Evolutionary conservation across 371 early-diverging fungal genomes (phyloP).

Genomic region (Mucor racemosus): DNA sequence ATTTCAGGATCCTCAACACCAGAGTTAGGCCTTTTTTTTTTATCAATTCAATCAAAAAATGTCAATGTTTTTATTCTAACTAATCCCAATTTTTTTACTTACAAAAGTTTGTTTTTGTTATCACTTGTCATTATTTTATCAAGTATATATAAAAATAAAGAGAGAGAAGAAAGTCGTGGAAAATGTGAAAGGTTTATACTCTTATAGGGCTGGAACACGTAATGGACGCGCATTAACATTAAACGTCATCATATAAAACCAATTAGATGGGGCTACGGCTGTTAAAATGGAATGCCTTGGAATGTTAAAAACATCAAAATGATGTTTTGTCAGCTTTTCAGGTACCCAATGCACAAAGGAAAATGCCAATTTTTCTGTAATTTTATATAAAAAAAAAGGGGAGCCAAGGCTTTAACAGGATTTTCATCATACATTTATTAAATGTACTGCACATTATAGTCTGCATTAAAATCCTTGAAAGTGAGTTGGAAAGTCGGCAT

Average conservation of each 20-base stretch:
- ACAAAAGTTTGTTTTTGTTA: slow-evolving; percentile 32
- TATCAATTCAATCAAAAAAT: background rate
- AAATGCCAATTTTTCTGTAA: too few species aligned
- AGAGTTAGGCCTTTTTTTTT: slow-evolving; percentile 50
- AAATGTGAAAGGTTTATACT: background rate
- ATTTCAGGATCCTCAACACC: slow-evolving; percentile 44
- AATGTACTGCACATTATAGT: background rate
- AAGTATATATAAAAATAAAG: slow-evolving; percentile 6
- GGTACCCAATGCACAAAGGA: background rate
- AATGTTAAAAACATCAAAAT: background rate
- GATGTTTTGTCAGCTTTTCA: background rate
- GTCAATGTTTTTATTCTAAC: background rate
- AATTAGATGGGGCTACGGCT: slow-evolving; percentile 8
- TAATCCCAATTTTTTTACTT: slow-evolving; percentile 2
- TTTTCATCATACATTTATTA: background rate
- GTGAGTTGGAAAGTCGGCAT: background rate
- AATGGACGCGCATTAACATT: slow-evolving; percentile 10
- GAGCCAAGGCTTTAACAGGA: background rate
- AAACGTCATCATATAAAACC: slow-evolving; percentile 7
- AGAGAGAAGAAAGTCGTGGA: slow-evolving; percentile 6
- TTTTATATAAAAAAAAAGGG: too few species aligned
- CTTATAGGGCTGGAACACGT: background rate
- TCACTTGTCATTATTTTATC: slow-evolving; percentile 28
- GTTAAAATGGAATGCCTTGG: slow-evolving; percentile 9
- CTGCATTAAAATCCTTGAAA: background rate